A percentile compares a stretch with the other conserved stretches of the same genome.
These are phyloP conservation scores for Diplodia intermedia DNA, from an alignment of 2,329 filamentous ascomycete genomes.

Conservation along the genomic window DNA sequence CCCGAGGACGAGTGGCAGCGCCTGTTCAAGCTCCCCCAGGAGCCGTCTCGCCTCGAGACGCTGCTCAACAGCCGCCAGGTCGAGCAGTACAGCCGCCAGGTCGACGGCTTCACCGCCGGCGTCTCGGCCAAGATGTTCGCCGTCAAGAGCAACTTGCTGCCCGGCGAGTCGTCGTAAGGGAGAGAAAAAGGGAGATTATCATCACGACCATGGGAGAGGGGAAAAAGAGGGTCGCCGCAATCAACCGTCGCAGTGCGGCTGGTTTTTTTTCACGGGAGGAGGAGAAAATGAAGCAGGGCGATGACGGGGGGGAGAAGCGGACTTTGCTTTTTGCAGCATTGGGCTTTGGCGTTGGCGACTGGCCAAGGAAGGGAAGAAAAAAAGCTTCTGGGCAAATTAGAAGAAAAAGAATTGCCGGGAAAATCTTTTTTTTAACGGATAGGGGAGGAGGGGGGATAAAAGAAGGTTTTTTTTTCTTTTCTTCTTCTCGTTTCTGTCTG, in stretches of 20 bases:
- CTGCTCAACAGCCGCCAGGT: constrained; percentile 96
- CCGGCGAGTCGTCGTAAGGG: constrained; percentile 53
- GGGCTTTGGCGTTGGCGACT: constrained; percentile 27
- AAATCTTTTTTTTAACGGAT: not conserved
- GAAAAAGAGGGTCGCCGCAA: not conserved
- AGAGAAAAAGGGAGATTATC: not conserved
- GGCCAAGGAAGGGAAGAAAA: not conserved
- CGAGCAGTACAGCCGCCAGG: constrained; percentile 96
- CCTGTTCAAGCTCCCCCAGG: constrained; percentile 95
- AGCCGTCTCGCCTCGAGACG: constrained; percentile 90
- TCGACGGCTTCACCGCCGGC: constrained; percentile 92
- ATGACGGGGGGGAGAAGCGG: not conserved
- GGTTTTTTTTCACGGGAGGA: not conserved
- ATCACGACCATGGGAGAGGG: not conserved
- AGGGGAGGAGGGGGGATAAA: not conserved
- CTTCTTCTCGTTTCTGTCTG: not conserved
- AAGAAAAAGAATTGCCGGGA: constrained; percentile 16
- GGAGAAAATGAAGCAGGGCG: constrained; percentile 2
- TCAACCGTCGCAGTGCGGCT: not conserved
- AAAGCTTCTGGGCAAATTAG: constrained; percentile 19
- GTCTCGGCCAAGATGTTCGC: constrained; percentile 98
- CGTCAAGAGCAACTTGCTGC: constrained; percentile 74
- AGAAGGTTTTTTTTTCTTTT: constrained; percentile 1
- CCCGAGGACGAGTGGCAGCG: constrained; percentile 98
- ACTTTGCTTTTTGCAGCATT: constrained; percentile 27